Evolutionary conservation across 2,329 filamentous ascomycete genomes (phyloP), one percentile per base, ranked within the genome.

Genomic region (Coccinonectria pachysandricola): DNA sequence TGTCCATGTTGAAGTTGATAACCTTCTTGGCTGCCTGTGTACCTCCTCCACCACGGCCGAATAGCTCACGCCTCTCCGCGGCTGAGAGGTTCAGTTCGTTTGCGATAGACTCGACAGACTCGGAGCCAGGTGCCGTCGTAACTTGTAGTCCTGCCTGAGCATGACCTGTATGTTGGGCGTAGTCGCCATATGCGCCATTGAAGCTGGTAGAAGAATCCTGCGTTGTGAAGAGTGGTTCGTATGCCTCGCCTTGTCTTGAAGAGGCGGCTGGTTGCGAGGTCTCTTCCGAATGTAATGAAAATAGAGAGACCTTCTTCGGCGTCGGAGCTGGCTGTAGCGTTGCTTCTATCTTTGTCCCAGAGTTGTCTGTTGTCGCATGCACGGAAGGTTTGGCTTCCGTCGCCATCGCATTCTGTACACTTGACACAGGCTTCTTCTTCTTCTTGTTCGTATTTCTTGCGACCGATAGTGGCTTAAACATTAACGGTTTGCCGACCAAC

Each of bases 391-490:
- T 15, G 9, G 34, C 13, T n/a, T 24, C 15, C 7, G 28, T 17
- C 7, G 32, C 11, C 7, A 38, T 14, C 10, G 35, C 27, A 6
- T 34, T 43, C 8, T 35, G 29, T 9, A 32, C 15, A 4, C 26
- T 36, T 8, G 31, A 33, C 4, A 44, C 28, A n/a, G n/a, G n/a
- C 13, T 54, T 51, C 31, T 64, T 60, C 45, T 70, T 77, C 58
- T 79, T 84, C 57, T 81, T 85, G 36, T 70, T 71, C 15, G 75
- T 67, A 36, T 79, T 84, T 35, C 83, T 70, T 10, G 77, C 73
- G 9, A 95, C 86, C 1, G 87, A 94, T 19, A 95, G 62, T 4
- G 88, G 88, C 49, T 78, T 81, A 54, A 96, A 95, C 73, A 85
- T 82, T 53, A 87, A 72, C 8, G 85, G 74, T 42, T 87, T 91